phyloP scores from a whole-genome alignment of 148 eudicot species.

The Mesembryanthemum crystallinum region DNA sequence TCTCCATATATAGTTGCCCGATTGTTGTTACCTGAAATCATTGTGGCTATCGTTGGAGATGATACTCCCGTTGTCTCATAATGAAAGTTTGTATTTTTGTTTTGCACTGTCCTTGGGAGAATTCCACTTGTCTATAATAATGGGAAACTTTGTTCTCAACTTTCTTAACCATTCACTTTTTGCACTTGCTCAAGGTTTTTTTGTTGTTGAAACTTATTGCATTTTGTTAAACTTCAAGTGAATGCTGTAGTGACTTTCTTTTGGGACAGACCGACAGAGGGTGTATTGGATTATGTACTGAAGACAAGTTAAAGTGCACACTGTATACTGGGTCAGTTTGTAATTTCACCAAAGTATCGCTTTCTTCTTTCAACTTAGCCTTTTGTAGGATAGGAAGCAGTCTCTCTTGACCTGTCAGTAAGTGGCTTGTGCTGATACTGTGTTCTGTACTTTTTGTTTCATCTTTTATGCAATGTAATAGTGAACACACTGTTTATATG shows the following conservation, averaged over 20 bases:
- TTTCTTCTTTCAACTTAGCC: not conserved
- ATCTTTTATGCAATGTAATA: not conserved
- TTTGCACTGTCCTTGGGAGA: too few relatives aligned
- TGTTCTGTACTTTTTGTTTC: not conserved
- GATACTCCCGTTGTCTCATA: not conserved
- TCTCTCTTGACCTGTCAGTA: not conserved
- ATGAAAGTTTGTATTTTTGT: not conserved
- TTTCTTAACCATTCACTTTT: not conserved
- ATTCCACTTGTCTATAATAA: too few relatives aligned
- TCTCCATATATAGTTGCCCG: not conserved
- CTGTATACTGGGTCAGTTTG: not conserved
- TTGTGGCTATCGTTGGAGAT: not conserved
- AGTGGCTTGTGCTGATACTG: not conserved
- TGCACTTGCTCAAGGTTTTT: not conserved
- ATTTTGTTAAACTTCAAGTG: not conserved
- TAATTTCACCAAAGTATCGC: not conserved
- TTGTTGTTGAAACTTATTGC: not conserved
- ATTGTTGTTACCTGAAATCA: not conserved
- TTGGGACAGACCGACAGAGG: not conserved
- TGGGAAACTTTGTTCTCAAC: not conserved
- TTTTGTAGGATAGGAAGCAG: not conserved
- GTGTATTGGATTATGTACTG: not conserved
- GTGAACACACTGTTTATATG: not conserved
- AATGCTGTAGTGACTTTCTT: not conserved
- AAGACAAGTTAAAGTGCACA: not conserved